Conservation (phyloP, 78 protist species). For the Mastigamoeba balamuthi region DNA sequence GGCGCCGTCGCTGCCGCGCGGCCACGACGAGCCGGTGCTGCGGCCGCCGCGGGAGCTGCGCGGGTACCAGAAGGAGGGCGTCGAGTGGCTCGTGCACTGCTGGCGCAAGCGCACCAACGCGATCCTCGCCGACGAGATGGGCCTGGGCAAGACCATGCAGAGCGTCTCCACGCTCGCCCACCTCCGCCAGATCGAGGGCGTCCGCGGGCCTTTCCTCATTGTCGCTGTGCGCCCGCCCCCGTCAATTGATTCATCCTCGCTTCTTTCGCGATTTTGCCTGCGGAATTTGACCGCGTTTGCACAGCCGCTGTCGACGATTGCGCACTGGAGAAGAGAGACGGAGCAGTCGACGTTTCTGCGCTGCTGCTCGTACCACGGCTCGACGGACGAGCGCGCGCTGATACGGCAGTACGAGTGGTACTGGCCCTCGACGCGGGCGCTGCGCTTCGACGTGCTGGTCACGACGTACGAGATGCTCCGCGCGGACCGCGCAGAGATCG, state of each 20-base stretch:
- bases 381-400: constrained; percentile 18
- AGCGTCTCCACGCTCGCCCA: constrained; percentile 30
- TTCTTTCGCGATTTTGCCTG: neutral
- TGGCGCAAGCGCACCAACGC: constrained; percentile 23
- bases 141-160: constrained; percentile 71
- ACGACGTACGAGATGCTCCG: constrained; percentile 83
- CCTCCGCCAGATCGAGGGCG: constrained; percentile 12
- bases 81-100: constrained; percentile 63
- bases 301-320: constrained; percentile 78
- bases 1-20: neutral
- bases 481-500: constrained; percentile 14
- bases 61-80: constrained; percentile 53
- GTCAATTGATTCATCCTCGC: constrained; percentile 4
- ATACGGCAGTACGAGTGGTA: constrained; percentile 52
- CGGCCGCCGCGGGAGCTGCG: constrained; percentile 5
- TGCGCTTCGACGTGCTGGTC: constrained; percentile 65
- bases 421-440: neutral
- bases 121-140: constrained; percentile 84
- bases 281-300: neutral
- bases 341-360: constrained; percentile 28
- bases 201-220: constrained; percentile 79
- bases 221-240: no score
- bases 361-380: constrained; percentile 48
- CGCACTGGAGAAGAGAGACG: constrained; percentile 81
- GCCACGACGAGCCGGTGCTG: neutral